phyloP scores from a whole-genome alignment of 1,284 basidiomycete genomes.

The Vanrija humicola region DNA sequence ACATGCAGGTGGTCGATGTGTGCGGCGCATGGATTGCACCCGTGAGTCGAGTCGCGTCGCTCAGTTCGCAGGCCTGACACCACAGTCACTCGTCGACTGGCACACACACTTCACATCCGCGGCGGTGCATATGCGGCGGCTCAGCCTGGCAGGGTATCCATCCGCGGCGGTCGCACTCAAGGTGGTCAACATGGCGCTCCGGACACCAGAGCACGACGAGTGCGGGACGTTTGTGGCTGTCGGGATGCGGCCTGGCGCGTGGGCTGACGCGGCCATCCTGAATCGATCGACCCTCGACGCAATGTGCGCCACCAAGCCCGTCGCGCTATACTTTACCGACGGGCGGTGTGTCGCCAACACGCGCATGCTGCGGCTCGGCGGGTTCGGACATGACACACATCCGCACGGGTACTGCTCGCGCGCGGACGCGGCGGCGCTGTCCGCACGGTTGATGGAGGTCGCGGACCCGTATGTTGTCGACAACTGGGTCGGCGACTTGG shows the following conservation, averaged over 20 bases:
- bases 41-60: not conserved
- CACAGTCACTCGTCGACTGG: constrained; percentile 19
- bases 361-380: constrained; percentile 17
- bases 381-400: constrained; percentile 17
- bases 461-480: constrained; percentile 26
- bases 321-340: constrained; percentile 31
- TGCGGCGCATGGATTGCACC: constrained; percentile 4
- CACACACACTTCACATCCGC: constrained; percentile 30
- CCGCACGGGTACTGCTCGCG: constrained; percentile 16
- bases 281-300: constrained; percentile 22
- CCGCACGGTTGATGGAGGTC: constrained; percentile 19
- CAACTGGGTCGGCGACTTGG: constrained; percentile 21
- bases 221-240: constrained; percentile 15
- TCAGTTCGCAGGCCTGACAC: not conserved
- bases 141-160: constrained; percentile 18
- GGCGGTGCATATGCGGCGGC: constrained; percentile 19
- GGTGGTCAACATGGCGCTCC: constrained; percentile 14
- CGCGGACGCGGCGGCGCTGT: constrained; percentile 30
- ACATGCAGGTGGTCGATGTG: constrained; percentile 5
- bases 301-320: constrained; percentile 17
- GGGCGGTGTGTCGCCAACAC: constrained; percentile 30
- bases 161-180: constrained; percentile 22
- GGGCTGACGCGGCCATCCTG: constrained; percentile 30
- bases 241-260: constrained; percentile 27
- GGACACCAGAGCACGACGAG: constrained; percentile 7